Evolutionary conservation across 805 yeast species (phyloP), one percentile per base, ranked within the genome.

Genomic region (Candida palmyrensis): DNA sequence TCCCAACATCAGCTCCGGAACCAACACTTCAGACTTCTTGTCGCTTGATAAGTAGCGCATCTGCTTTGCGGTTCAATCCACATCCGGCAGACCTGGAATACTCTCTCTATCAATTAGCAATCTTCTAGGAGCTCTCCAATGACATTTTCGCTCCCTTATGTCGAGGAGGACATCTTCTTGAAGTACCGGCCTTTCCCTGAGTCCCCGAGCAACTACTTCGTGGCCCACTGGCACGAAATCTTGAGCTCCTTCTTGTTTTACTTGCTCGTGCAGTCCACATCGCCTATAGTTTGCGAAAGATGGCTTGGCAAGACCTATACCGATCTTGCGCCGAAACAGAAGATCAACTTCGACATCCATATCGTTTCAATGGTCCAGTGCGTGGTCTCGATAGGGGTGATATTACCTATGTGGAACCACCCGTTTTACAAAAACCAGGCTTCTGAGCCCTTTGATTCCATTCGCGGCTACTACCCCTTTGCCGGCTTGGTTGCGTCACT

Each of bases 321-420:
- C 5, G 45, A 55, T 3, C 57, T 76, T 28, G 43, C 53, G 27
- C 42, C 49, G 16, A 74, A 74, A 45, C 66, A 71, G 25, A 73
- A 69, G 51, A 47, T 78, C 41, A 87, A 90, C 55, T 92, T 86
- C 53, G 96, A 92, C 56, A 84, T 89, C 46, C 97, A 92, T 56
- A 70, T 84, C 9, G 96, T 87, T 3, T 81, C 97, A 2, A 79
- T 84, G 76, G 75, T 88, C 13, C 97, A 92, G 56, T 77, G 92
- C 31, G 29, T 85, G 1, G 41, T 84, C 5, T 79, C 95, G 8
- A 59, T 86, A 17, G 51, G 53, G 6, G 50, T 76, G 6, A 67
- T 83, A 20, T 51, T 75, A 29, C 95, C 95, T 5, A 67, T 82
- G 66, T 76, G 81, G 53, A 61, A 68, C 36, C 82, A 81, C 41